Evolutionary conservation across 2,329 filamentous ascomycete genomes (phyloP), one percentile per base, ranked within the genome.

Genomic region (Diaporthe nobilis): DNA sequence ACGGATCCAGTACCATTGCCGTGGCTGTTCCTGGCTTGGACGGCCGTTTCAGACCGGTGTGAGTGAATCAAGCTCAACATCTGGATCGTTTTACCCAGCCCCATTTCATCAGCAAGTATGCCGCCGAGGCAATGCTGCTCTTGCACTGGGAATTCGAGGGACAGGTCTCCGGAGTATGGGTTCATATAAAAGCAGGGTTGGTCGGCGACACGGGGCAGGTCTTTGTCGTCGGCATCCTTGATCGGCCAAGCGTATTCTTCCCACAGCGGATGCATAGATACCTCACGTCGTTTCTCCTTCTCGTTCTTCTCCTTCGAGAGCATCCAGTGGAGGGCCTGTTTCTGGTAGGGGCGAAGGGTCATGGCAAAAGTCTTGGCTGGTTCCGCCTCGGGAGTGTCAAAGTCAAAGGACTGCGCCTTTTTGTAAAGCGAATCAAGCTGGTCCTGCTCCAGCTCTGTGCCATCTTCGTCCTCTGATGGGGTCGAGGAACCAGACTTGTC

Each of bases 351-450:
- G 4, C 97, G 92, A 39, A 99, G 87, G 51, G 92, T 89, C 92
- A 99, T 92, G 8, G 89, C 89, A 83, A 99, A 99, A 0, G 92
- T 95, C 12, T 93, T 88, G 8, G 94, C 92, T 13, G 97, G 96
- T 79, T 98, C 93, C 13, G 95, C 93, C 82, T 95, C 93, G 2
- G 96, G 96, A 0, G 96, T 98, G 81, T 92, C 91, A 81, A 99
- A 98, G 83, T 99, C 97, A 80, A 98, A 98, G 0, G 95, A 96
- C 81, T 99, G 97, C 0, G 97, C 97, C 82, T 99, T 99, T 81
- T 94, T 95, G 84, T 99, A 99, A 1, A 99, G 85, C 0, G 94
- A 92, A 82, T 99, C 97, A 4, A 99, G 92, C 82, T 99, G 97
- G 80, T 98, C 96, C 83, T 98, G 95, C 81, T 98, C 95, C 0